Conservation (phyloP, 306 rosid genomes). For the Geum urbanum region DNA sequence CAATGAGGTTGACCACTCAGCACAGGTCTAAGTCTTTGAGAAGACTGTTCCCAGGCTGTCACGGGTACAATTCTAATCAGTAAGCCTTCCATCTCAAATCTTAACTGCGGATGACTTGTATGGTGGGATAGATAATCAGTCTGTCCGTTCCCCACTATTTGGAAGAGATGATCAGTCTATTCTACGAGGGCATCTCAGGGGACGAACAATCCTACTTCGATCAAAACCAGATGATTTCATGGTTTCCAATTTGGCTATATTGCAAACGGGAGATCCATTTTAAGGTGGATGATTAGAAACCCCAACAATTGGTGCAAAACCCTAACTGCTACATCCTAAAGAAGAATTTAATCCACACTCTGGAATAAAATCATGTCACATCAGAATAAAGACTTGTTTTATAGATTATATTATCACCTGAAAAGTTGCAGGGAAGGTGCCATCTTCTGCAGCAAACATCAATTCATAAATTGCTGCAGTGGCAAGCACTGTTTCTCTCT, state of each 20-base stretch:
- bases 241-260: not conserved
- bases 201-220: not conserved
- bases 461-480: constrained; percentile 93
- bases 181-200: not conserved
- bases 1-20: not conserved
- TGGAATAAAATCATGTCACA: not conserved
- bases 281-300: not conserved
- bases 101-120: too few relatives aligned
- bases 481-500: constrained; percentile 84
- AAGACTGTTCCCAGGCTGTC: not conserved
- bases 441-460: constrained; percentile 90
- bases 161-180: not conserved
- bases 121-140: too few relatives aligned
- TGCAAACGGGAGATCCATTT: not conserved
- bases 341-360: not conserved
- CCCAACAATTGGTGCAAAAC: not conserved
- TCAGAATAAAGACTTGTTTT: not conserved
- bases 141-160: not conserved
- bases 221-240: not conserved
- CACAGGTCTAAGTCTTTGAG: not conserved
- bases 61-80: not conserved
- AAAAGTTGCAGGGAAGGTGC: constrained; percentile 90
- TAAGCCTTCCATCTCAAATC: not conserved
- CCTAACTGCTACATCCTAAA: not conserved
- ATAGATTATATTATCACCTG: constrained; percentile 47